Base-by-base conservation (phyloP, 2,329 filamentous ascomycete genomes). In the Ophiostoma fasciatum region DNA sequence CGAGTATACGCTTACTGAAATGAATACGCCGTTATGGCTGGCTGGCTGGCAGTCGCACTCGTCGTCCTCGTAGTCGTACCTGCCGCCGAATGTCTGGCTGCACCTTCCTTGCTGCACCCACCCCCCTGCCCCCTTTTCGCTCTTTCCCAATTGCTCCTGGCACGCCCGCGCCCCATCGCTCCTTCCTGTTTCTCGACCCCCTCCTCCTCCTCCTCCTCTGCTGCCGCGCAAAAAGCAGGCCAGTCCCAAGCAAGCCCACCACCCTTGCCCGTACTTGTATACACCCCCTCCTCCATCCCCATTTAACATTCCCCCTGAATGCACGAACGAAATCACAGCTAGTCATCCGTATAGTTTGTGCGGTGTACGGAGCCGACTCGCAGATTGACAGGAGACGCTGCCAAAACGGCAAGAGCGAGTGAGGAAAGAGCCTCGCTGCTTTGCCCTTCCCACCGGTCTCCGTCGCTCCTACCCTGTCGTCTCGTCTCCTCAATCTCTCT, bases 31-130 rank as follows among this genome's bases (percentile, higher is more conserved):
- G n/a, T n/a, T n/a, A n/a, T n/a, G n/a, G n/a, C n/a, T n/a, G n/a
- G n/a, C n/a, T n/a, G n/a, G n/a, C n/a, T n/a, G n/a, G n/a, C n/a
- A n/a, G n/a, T n/a, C n/a, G n/a, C n/a, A n/a, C n/a, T n/a, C n/a
- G n/a, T n/a, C n/a, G n/a, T n/a, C n/a, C n/a, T n/a, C n/a, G n/a
- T n/a, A n/a, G n/a, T n/a, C n/a, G n/a, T n/a, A n/a, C n/a, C n/a
- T n/a, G n/a, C n/a, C n/a, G n/a, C n/a, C n/a, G n/a, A n/a, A n/a
- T n/a, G n/a, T n/a, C n/a, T n/a, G n/a, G 30, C 28, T 27, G 31
- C 30, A 17, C 31, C 14, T 27, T 33, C 19, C 28, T 22, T 33
- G 39, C 37, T 41, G 42, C 38, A 37, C 34, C 33, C 38, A 46
- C 40, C 13, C 40, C 40, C 40, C 38, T 29, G 14, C 17, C 35